A percentile compares a stretch with the other conserved stretches of the same genome.
phyloP scores from a whole-genome alignment of 2,329 filamentous ascomycete species.

The Diaporthe amygdali region DNA sequence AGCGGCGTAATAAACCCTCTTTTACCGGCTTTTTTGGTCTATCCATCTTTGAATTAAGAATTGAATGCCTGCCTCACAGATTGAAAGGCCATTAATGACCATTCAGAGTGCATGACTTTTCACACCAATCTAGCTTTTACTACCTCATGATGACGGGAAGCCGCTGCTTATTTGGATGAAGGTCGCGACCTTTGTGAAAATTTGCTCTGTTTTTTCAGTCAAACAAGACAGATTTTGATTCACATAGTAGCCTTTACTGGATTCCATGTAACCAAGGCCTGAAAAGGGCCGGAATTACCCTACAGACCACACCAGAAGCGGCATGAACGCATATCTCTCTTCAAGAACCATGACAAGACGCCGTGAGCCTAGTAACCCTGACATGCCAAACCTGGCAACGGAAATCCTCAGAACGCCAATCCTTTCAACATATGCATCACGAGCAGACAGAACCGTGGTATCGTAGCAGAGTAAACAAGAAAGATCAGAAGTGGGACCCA shows the following conservation, averaged over 20 bases:
- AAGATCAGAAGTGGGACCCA: not conserved
- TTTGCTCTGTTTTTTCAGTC: not conserved
- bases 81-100: too few species aligned
- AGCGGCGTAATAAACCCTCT: slow-evolving; percentile 1
- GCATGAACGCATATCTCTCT: too few species aligned
- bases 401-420: not conserved
- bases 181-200: too few species aligned
- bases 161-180: too few species aligned
- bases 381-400: not conserved
- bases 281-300: not conserved
- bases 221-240: not conserved
- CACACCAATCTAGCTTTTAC: too few species aligned
- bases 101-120: too few species aligned
- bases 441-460: not conserved
- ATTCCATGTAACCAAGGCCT: not conserved
- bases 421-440: not conserved
- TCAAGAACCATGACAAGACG: not conserved
- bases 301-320: not conserved
- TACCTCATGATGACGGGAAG: too few species aligned
- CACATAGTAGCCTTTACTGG: not conserved
- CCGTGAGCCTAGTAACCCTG: not conserved
- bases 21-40: not conserved
- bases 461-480: not conserved
- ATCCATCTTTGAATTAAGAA: not conserved
- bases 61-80: too few species aligned